Base-by-base conservation (phyloP, 1,284 basidiomycete species). In the Sutorius eximius region DNA sequence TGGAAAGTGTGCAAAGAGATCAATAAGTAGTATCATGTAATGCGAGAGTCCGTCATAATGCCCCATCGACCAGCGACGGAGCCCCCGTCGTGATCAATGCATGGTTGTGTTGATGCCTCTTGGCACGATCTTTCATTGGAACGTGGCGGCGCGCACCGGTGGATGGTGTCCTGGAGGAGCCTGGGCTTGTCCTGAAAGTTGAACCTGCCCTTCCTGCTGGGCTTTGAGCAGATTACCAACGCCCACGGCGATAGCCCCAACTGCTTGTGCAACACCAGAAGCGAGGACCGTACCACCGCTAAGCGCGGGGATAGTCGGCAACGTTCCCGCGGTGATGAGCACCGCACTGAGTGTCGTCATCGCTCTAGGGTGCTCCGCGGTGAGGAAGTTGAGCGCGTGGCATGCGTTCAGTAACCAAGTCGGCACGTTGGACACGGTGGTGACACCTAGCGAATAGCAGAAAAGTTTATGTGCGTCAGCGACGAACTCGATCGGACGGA, bases 291-390 rank as follows among this genome's bases (percentile, higher is more conserved):
- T 83, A 20, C 87, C 87, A 22, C 86, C 86, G 45, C 75, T 77
- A 61, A 89, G 79, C 2, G 77, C 85, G 22, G 87, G 87, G 36
- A 89, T 80, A 0, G 86, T 71, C 1, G 87, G 87, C 40, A 90
- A 76, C 34, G 84, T 82, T 38, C 88, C 87, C 42, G 85, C 84
- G 7, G 87, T 88, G 66, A 90, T 86, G 58, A 90, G 79, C 53
- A 90, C 81, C 7, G 87, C 87, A 55, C 85, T 85, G 50, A 90
- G 67, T 37, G 87, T 80, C 56, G 80, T 83, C 86, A 90, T 89
- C 29, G 81, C 80, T 65, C 85, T 85, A 3, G 87, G 88, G 62
- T 90, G 86, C 61, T 90, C 87, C 55, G 75, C 78, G 9, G 82
- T 82, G 51, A 90, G 79, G 71, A 81, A 87, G 53, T 89, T 87